Conservation (phyloP, 768 basidiomycete species). For the Pulveroboletus sp. region DNA sequence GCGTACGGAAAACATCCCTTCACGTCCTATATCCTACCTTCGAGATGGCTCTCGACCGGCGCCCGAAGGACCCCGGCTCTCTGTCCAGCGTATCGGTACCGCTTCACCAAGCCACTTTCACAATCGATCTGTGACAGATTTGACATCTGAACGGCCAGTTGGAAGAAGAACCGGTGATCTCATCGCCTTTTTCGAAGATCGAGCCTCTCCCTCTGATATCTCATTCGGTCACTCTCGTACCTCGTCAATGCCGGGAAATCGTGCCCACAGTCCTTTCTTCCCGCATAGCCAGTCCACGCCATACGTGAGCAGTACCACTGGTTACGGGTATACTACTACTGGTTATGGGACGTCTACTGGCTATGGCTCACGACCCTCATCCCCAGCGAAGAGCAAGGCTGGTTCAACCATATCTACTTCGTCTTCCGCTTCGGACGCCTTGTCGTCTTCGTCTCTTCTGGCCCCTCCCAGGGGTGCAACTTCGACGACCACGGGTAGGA, state of each 20-base stretch:
- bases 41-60: conserved; percentile 28
- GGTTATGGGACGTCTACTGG: conserved; percentile 30
- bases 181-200: conserved; percentile 71
- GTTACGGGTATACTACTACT: conserved; percentile 35
- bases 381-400: conserved; percentile 44
- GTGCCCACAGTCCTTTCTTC: conserved; percentile 28
- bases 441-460: conserved; percentile 42
- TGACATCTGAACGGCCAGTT: conserved; percentile 43
- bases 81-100: conserved; percentile 38
- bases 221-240: conserved; percentile 50
- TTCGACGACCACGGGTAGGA: conserved; percentile 14
- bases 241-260: conserved; percentile 47
- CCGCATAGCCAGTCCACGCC: conserved; percentile 40
- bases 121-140: conserved; percentile 58
- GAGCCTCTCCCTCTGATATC: conserved; percentile 37
- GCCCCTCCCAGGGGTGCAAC: conserved; percentile 44
- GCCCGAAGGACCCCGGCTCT: conserved; percentile 47
- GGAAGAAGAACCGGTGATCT: conserved; percentile 64
- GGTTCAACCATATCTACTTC: conserved; percentile 30
- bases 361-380: conserved; percentile 44
- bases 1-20: conserved; percentile 62
- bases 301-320: conserved; percentile 34
- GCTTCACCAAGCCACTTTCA: conserved; percentile 43
- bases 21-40: conserved; percentile 55
- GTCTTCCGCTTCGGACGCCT: conserved; percentile 21